Percentiles rank a stretch among this genome's conserved stretches.
These are phyloP conservation scores for Lagerstroemia speciosa DNA, from an alignment of 345 rosid genomes.

Conservation along the genomic window DNA sequence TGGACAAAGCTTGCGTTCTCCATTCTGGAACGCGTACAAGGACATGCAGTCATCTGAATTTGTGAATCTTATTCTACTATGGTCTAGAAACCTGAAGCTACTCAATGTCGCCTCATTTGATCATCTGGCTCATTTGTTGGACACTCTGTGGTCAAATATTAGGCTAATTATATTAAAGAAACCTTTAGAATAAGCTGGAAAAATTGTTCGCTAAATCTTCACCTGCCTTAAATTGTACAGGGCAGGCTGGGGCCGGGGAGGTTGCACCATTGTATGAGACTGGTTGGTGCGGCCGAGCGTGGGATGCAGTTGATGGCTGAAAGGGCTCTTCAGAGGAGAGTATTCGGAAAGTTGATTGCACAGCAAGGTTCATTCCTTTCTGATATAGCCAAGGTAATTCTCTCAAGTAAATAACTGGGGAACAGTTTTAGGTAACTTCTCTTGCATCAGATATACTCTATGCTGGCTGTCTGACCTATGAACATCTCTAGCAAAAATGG, in stretches of 20 bases:
- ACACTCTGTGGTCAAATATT: neutral
- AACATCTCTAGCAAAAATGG: neutral
- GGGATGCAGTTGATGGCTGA: slow-evolving; percentile 89
- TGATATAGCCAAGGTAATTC: slow-evolving; percentile 61
- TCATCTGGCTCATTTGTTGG: neutral
- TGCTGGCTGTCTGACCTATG: neutral
- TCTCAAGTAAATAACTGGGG: neutral
- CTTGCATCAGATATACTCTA: neutral
- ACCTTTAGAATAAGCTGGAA: neutral
- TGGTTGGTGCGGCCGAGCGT: slow-evolving; percentile 94
- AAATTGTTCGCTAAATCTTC: neutral
- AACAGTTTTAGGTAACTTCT: neutral
- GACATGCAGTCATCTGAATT: neutral
- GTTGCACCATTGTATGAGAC: slow-evolving; percentile 97
- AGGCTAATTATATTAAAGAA: neutral
- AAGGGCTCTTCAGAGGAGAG: slow-evolving; percentile 71
- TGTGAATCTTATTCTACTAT: neutral
- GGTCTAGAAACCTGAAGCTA: neutral
- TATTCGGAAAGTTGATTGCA: slow-evolving; percentile 80
- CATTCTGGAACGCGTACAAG: neutral
- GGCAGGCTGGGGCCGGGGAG: slow-evolving; percentile 99
- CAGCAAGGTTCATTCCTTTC: slow-evolving; percentile 86
- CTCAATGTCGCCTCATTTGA: neutral
- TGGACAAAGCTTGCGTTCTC: neutral
- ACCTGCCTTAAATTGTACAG: slow-evolving; percentile 32